Percentiles rank a stretch among this genome's conserved stretches.
phyloP scores from a whole-genome alignment of 148 eudicot species.

The Vaccinium vitisidaea region DNA sequence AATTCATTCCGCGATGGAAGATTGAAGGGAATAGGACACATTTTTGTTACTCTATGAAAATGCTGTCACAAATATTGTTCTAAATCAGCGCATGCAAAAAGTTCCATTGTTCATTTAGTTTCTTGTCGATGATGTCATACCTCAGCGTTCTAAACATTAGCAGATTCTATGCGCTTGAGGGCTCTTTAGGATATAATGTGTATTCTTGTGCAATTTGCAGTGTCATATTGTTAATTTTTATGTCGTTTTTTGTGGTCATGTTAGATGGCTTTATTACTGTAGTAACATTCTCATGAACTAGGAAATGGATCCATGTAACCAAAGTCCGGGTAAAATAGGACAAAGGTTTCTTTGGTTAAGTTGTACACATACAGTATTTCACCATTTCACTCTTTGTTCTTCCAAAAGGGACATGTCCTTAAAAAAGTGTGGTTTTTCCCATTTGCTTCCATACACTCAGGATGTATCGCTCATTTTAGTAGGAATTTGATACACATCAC shows the following conservation, averaged over 20 bases:
- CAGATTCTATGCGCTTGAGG: neutral
- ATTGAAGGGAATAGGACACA: neutral
- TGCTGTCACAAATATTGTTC: neutral
- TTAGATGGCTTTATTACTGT: neutral
- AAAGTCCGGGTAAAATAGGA: neutral
- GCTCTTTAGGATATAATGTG: neutral
- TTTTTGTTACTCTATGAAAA: neutral
- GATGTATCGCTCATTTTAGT: neutral
- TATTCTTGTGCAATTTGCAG: neutral
- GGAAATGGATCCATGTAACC: neutral
- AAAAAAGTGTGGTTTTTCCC: neutral
- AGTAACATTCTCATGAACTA: neutral
- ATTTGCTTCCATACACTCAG: neutral
- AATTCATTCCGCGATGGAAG: constrained; percentile 4
- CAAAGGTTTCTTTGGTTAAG: neutral
- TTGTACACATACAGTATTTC: neutral
- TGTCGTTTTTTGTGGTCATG: neutral
- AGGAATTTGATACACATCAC: neutral
- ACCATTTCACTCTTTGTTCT: neutral
- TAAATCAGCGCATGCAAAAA: neutral
- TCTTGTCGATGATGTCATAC: no score
- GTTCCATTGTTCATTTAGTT: no score
- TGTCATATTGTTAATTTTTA: neutral
- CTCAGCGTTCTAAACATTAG: neutral
- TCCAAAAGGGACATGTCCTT: neutral